Evolutionary conservation across 2,329 filamentous ascomycete species (phyloP), one percentile per base, ranked within the genome.

Genomic region (Ambrosiella beaveri): DNA sequence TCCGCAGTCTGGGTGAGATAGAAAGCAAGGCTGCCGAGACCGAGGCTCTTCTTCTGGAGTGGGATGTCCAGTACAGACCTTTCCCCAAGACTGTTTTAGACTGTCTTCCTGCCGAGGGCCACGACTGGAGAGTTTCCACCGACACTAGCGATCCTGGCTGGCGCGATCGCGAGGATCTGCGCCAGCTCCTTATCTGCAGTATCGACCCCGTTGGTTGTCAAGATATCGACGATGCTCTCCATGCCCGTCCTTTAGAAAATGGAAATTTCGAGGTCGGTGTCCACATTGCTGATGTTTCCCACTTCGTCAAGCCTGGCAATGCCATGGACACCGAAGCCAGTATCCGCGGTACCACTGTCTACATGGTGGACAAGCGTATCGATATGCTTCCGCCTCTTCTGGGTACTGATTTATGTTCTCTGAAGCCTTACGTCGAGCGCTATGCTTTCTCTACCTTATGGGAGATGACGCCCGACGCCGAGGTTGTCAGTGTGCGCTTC

Each of bases 1-100:
- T 98, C 54, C 85, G 93, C 61, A 93, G 89, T 27, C 73, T 98
- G 7, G 93, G 93, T 63, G 90, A 95, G 68, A 73, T 98, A 52
- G 93, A 98, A 71, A 95, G 87, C 5, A 97, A 98, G 70, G 88
- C 86, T n/a, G 93, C 93, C 7, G 93, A 97, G 72, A 98, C 93
- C 0, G 93, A 98, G 69, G 93, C 93, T 17, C 73, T 98, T 50
- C 75, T 98, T 9, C 76, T 98, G 36, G 93, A 98, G 68, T 95
- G 90, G 72, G 93, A 98, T 66, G 93, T 98, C 2, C 93, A 98
- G 68, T 98, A 98, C 71, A 82, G 91, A 58, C 93, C 93, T 0
- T 98, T 98, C 69, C 90, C 93, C 4, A 95, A 95, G 71, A 87
- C 89, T 0, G 91, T 98, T 3, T 73, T 98, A 57, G 90, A 98